Percentiles rank a stretch among this genome's conserved stretches.
phyloP scores from a whole-genome alignment of 2,329 filamentous ascomycete genomes.

The Sporothrix protearum region DNA sequence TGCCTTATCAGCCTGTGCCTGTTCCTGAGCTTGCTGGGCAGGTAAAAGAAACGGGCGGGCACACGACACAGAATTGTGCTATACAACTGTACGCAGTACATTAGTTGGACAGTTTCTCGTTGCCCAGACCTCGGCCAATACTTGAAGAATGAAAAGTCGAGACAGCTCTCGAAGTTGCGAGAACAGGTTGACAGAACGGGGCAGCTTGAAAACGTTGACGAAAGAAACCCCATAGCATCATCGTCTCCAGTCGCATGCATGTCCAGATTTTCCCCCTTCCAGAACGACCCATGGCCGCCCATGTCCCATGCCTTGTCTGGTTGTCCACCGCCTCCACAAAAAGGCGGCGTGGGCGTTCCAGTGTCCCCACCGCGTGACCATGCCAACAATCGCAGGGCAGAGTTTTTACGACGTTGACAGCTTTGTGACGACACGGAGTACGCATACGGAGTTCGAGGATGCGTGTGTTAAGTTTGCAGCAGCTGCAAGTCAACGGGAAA shows the following conservation, averaged over 20 bases:
- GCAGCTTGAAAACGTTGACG: not conserved
- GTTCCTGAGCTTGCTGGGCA: conserved; percentile 5
- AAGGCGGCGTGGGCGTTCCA: conserved; percentile 16
- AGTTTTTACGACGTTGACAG: conserved; percentile 9
- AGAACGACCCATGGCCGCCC: not conserved
- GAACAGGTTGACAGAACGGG: not conserved
- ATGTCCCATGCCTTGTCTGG: not conserved
- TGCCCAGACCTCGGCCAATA: too few relatives aligned
- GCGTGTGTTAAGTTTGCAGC: not conserved
- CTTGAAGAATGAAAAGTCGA: not conserved
- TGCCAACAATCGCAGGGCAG: conserved; percentile 13
- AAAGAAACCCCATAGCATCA: conserved; percentile 14
- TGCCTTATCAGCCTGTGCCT: not conserved
- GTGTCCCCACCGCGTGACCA: conserved; percentile 21
- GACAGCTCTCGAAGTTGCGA: not conserved
- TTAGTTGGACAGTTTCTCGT: not conserved
- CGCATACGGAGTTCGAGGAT: too few relatives aligned
- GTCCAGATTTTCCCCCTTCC: conserved; percentile 15
- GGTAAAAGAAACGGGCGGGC: not conserved
- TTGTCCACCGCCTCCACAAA: conserved; percentile 19
- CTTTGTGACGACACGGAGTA: not conserved
- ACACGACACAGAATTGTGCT: not conserved
- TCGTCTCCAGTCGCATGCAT: conserved; percentile 14
- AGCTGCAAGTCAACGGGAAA: not conserved
- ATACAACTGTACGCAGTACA: too few relatives aligned